phyloP scores from a whole-genome alignment of 2,329 filamentous ascomycete genomes.

The Colletotrichum gloeosporioides region DNA sequence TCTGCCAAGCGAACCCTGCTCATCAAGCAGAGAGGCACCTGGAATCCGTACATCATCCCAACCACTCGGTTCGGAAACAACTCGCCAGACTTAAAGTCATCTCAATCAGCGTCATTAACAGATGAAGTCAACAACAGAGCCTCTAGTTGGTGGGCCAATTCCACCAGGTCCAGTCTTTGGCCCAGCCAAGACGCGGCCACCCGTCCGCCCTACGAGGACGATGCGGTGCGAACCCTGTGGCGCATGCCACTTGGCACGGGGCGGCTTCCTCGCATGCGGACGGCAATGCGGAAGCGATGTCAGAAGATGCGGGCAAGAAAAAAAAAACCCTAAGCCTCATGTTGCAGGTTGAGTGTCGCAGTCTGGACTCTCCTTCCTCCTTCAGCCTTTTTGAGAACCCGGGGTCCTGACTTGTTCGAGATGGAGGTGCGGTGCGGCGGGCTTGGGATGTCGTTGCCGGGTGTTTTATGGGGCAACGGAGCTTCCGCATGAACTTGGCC shows the following conservation, averaged over 20 bases:
- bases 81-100: neutral
- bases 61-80: neutral
- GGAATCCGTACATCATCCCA: neutral
- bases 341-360: neutral
- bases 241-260: conserved; percentile 5
- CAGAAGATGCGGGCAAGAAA: neutral
- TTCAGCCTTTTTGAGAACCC: neutral
- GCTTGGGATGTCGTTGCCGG: neutral
- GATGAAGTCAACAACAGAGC: neutral
- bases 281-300: neutral
- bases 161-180: neutral
- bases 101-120: neutral
- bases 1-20: neutral
- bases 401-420: neutral
- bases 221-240: neutral
- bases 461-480: neutral
- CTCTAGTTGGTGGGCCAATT: neutral
- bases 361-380: neutral
- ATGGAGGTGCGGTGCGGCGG: neutral
- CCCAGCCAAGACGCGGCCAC: neutral
- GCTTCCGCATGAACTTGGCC: neutral
- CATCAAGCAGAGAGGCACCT: neutral
- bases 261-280: neutral
- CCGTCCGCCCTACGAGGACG: conserved; percentile 3
- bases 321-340: neutral